Percentiles rank a stretch among this genome's conserved stretches.
These are phyloP conservation scores for Geum urbanum DNA, from an alignment of 306 rosid genomes.

Conservation along the genomic window DNA sequence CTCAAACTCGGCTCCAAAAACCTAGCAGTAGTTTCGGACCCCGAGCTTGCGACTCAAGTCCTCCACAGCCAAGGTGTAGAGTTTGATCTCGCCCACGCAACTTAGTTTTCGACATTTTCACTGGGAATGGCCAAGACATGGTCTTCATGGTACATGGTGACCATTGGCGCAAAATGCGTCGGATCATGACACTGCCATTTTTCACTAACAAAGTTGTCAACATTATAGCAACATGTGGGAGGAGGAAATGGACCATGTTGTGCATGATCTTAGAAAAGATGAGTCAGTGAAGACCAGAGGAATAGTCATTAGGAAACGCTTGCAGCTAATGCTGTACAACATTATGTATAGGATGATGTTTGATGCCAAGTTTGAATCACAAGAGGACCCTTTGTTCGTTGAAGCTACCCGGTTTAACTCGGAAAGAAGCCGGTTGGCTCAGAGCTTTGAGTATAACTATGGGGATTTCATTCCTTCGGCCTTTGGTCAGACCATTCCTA, in stretches of 20 bases:
- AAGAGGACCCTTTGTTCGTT: conserved; percentile 72
- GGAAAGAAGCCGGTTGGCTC: conserved; percentile 76
- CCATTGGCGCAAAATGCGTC: conserved; percentile 85
- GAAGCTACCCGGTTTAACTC: conserved; percentile 69
- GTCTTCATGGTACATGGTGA: conserved; percentile 72
- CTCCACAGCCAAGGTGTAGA: conserved; percentile 78
- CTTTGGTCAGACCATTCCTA: conserved; percentile 69
- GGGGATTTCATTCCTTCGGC: conserved; percentile 90
- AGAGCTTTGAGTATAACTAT: conserved; percentile 82
- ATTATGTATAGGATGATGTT: conserved; percentile 90
- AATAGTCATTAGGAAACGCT: conserved; percentile 55
- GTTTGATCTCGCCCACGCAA: conserved; percentile 76
- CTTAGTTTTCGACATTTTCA: conserved; percentile 72
- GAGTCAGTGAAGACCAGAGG: conserved; percentile 43
- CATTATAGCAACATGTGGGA: conserved; percentile 73
- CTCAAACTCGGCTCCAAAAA: conserved; percentile 76
- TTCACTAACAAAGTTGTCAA: conserved; percentile 86
- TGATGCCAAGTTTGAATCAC: conserved; percentile 69
- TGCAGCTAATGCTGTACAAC: conserved; percentile 71
- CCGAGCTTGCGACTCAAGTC: conserved; percentile 59
- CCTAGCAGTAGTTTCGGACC: conserved; percentile 63
- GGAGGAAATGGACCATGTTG: conserved; percentile 71
- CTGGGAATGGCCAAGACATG: conserved; percentile 85
- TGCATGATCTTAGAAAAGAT: conserved; percentile 41
- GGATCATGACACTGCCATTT: conserved; percentile 77